phyloP scores from a whole-genome alignment of 768 basidiomycete genomes.

The Suillus decipiens region DNA sequence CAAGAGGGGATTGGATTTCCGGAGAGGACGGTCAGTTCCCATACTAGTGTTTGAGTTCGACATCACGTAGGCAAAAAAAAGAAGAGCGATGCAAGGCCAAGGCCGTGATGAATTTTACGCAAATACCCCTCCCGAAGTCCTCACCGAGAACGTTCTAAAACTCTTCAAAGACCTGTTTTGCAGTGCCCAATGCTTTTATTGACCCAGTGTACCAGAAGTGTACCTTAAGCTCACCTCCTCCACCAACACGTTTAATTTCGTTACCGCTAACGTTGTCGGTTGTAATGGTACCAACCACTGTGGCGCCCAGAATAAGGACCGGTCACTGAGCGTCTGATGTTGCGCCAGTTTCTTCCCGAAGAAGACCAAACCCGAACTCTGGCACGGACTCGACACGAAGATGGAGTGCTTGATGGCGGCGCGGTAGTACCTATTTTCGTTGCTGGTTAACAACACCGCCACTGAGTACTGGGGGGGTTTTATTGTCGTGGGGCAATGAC shows the following conservation, averaged over 20 bases:
- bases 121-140: neutral
- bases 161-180: neutral
- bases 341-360: neutral
- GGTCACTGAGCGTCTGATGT: neutral
- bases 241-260: neutral
- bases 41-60: slow-evolving; percentile 16
- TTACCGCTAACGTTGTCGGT: slow-evolving; percentile 5
- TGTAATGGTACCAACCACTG: neutral
- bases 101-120: slow-evolving; percentile 6
- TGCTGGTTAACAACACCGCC: slow-evolving; percentile 4
- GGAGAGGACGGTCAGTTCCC: slow-evolving; percentile 40
- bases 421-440: neutral
- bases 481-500: slow-evolving; percentile 1
- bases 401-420: neutral
- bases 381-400: too few relatives aligned
- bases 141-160: neutral
- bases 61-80: slow-evolving; percentile 19
- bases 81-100: neutral
- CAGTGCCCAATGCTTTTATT: neutral
- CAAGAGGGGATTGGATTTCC: slow-evolving; percentile 58
- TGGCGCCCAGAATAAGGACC: slow-evolving; percentile 1
- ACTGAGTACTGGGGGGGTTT: neutral
- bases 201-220: neutral
- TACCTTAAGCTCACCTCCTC: slow-evolving; percentile 1
- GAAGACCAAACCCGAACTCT: neutral